These are phyloP conservation scores for Magnusiomyces clavatus DNA, from an alignment of 1,139 yeast species.

Conservation along the genomic window DNA sequence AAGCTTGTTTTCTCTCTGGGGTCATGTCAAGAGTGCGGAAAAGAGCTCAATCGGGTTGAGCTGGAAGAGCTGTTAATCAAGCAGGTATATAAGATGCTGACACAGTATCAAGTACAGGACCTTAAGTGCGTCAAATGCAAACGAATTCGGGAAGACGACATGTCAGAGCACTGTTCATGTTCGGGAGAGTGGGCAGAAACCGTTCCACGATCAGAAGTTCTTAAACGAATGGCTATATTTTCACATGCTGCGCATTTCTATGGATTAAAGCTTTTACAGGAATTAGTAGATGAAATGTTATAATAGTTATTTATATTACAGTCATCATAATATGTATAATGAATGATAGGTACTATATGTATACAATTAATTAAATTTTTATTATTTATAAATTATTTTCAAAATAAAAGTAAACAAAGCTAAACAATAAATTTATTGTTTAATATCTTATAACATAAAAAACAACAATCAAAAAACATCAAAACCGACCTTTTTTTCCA, in stretches of 20 bases:
- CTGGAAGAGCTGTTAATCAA: constrained; percentile 74
- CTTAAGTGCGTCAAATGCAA: constrained; percentile 72
- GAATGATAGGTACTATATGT: too few relatives aligned
- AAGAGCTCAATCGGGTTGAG: constrained; percentile 54
- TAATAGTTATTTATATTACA: too few relatives aligned
- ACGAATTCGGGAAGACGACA: constrained; percentile 55
- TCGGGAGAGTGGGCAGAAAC: constrained; percentile 74
- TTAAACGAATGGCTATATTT: constrained; percentile 42
- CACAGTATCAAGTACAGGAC: constrained; percentile 72
- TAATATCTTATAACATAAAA: too few relatives aligned
- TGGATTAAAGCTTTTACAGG: constrained; percentile 52
- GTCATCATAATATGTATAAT: too few relatives aligned
- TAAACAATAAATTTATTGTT: too few relatives aligned
- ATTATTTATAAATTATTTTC: too few relatives aligned
- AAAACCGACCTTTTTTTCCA: too few relatives aligned
- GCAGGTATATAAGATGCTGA: constrained; percentile 47
- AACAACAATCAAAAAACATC: too few relatives aligned
- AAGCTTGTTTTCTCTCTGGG: constrained; percentile 35
- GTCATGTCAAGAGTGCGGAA: constrained; percentile 64
- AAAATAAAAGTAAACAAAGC: too few relatives aligned
- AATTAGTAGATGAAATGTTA: constrained; percentile 35
- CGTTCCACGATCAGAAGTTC: constrained; percentile 37
- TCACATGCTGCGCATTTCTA: constrained; percentile 53
- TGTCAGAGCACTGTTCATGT: constrained; percentile 74
- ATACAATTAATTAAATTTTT: too few relatives aligned